These are phyloP conservation scores for Botrytis hyacinthi DNA, from an alignment of 2,329 filamentous ascomycete genomes.

Conservation along the genomic window DNA sequence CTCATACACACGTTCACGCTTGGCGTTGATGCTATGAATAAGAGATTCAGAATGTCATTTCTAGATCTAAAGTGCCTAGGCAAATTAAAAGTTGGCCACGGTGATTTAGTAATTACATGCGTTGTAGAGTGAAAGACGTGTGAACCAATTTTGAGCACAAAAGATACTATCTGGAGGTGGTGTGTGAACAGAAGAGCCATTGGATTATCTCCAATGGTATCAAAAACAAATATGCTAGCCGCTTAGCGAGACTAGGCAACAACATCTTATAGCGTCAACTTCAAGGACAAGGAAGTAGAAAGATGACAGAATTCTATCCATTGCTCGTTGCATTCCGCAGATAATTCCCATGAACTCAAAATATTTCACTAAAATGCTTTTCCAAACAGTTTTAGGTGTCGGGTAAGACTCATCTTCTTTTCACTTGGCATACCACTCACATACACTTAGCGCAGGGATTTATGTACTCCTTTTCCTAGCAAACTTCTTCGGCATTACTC, in stretches of 20 bases:
- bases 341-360: not conserved
- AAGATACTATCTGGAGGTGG: not conserved
- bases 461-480: not conserved
- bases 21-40: not conserved
- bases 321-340: no score
- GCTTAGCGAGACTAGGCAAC: not conserved
- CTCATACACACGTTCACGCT: not conserved
- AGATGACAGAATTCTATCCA: not conserved
- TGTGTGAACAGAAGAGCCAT: no score
- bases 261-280: not conserved
- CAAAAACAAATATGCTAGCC: not conserved
- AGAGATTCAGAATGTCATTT: not conserved
- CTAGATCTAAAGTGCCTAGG: not conserved
- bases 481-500: not conserved
- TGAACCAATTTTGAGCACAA: not conserved
- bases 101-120: not conserved
- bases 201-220: no score
- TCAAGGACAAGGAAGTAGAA: not conserved
- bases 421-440: not conserved
- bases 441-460: not conserved
- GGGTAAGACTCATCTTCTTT: not conserved
- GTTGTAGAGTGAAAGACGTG: not conserved
- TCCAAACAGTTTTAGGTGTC: not conserved
- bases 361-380: not conserved
- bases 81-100: not conserved